Evolutionary conservation across 2,329 filamentous ascomycete species (phyloP), one percentile per base, ranked within the genome.

Genomic region (Domatiomyces catenatus): DNA sequence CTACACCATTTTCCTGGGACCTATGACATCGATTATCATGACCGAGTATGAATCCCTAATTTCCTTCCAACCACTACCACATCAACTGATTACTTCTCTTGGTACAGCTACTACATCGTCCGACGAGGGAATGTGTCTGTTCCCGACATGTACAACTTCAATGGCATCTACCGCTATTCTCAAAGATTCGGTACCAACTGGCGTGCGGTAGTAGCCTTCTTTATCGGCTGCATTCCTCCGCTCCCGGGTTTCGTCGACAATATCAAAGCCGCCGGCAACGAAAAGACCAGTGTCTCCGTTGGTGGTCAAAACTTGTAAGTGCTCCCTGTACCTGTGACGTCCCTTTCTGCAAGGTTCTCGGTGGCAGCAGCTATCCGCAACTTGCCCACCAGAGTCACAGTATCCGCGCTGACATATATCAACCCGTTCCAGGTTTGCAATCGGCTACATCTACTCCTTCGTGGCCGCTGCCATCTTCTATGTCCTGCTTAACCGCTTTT

Each of bases 1-100:
- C 0, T 80, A 82, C 61, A 74, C 75, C 1, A 71, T 83, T 42
- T 84, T 84, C 64, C 67, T 84, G 0, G 79, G 76, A 0, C 79
- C 80, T 0, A 79, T 83, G 52, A 76, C 77, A 0, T 73, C 73
- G 0, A 77, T 83, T 55, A 74, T 81, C 66, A 67, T 73, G 0
- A 48, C 47, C 36, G 56, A 58, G 52, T 56, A 32, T 50, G 51
- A 54, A 28, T n/a, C 44, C 20, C 43, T 5, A 44, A 49, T 20
- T 39, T 15, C 45, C 44, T n/a, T 26, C 18, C 24, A 42, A 3
- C 42, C 26, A 43, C 39, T 28, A 45, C 20, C 42, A 42, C 10
- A 17, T 22, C 20, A 26, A 44, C 51, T 56, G 42, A 53, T 42
- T 2, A 24, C 6, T 26, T 12, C 20, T 49, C 28, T 20, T 47